Conservation (phyloP, 805 yeast species). For the Candida alai region DNA sequence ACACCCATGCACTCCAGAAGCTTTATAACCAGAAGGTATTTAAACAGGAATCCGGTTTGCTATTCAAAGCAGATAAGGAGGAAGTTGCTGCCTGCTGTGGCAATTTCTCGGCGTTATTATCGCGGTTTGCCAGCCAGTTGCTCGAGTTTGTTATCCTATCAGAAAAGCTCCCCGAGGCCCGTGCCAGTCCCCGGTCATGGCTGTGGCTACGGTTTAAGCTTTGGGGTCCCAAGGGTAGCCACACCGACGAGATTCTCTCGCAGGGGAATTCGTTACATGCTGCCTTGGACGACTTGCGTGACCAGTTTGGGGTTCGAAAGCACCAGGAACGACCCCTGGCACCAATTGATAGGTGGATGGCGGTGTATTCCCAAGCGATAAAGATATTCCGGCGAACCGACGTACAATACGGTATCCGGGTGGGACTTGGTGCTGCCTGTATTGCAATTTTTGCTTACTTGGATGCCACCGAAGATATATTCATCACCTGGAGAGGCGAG, state of each 20-base stretch:
- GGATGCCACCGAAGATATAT: conserved; percentile 49
- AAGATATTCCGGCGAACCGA: conserved; percentile 59
- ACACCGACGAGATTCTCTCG: conserved; percentile 9
- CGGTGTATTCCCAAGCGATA: conserved; percentile 16
- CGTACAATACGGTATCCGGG: conserved; percentile 74
- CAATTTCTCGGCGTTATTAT: conserved; percentile 63
- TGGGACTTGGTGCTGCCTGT: conserved; percentile 70
- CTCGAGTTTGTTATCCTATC: conserved; percentile 42
- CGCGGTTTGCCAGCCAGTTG: conserved; percentile 60
- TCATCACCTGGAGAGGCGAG: conserved; percentile 70
- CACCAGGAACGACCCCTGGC: too few species aligned
- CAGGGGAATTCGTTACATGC: conserved; percentile 26
- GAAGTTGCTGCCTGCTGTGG: conserved; percentile 85
- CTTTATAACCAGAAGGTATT: conserved; percentile 57
- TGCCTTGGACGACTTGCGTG: conserved; percentile 29
- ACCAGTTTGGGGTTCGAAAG: conserved; percentile 17
- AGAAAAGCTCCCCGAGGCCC: conserved; percentile 34
- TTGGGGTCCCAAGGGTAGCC: conserved; percentile 35
- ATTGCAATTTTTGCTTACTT: conserved; percentile 66
- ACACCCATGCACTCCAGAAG: conserved; percentile 51
- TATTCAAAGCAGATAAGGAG: conserved; percentile 59
- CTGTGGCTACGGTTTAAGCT: conserved; percentile 43
- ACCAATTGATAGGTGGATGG: neutral
- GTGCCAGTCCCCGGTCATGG: conserved; percentile 33
- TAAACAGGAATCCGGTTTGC: conserved; percentile 25